Percentiles rank a stretch among this genome's conserved stretches.
These are phyloP conservation scores for Chalaropsis thielavioides DNA, from an alignment of 2,329 filamentous ascomycete species.

Conservation along the genomic window DNA sequence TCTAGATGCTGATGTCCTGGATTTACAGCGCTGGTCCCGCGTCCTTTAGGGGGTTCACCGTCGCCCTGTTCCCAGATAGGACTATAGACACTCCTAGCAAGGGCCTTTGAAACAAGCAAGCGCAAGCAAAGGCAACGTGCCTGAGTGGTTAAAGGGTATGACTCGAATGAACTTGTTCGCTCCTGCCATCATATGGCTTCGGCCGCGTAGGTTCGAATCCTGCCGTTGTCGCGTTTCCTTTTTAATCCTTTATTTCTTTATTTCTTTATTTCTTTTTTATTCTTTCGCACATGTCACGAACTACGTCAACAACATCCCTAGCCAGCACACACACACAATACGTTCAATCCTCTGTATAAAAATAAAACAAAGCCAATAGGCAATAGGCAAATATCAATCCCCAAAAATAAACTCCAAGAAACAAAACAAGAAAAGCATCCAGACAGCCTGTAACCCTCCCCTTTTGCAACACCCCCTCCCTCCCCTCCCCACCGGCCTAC, in stretches of 20 bases:
- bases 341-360: neutral
- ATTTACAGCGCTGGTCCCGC: too few relatives aligned
- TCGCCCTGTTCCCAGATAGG: too few relatives aligned
- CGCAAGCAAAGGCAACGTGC: slow-evolving; percentile 11
- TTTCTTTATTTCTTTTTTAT: neutral
- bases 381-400: neutral
- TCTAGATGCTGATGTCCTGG: too few relatives aligned
- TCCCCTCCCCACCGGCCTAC: slow-evolving; percentile 22
- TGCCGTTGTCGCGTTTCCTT: slow-evolving; percentile 11
- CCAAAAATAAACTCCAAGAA: neutral
- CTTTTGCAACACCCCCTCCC: neutral
- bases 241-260: neutral
- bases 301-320: neutral
- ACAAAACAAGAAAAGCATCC: neutral
- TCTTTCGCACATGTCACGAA: neutral
- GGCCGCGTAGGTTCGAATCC: slow-evolving; percentile 16
- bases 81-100: neutral
- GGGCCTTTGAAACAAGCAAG: neutral
- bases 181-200: slow-evolving; percentile 16
- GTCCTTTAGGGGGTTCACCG: too few relatives aligned
- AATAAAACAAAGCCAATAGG: neutral
- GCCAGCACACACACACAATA: too few relatives aligned
- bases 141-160: slow-evolving; percentile 17
- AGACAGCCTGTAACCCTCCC: neutral
- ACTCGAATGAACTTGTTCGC: slow-evolving; percentile 13